Evolutionary conservation across 192 early-diverging fungal genomes (phyloP).

Genomic region (Backusella tarrabulga): DNA sequence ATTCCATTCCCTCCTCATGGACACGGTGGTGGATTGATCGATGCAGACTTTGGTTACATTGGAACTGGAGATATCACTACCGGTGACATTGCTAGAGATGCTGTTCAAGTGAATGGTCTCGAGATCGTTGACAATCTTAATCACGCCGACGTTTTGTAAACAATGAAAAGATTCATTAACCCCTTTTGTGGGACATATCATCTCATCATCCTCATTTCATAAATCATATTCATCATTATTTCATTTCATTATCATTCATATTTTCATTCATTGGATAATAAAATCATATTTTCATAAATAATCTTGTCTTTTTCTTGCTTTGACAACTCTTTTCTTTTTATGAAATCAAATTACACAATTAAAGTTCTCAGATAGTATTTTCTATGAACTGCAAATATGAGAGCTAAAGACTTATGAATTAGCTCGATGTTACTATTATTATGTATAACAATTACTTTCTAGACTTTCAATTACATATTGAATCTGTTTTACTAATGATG

Average conservation of each 20-base stretch:
- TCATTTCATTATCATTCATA: not conserved
- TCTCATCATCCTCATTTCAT: not conserved
- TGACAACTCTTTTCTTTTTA: too few relatives aligned
- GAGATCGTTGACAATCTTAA: not conserved
- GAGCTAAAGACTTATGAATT: too few relatives aligned
- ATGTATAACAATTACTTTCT: too few relatives aligned
- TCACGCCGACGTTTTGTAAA: not conserved
- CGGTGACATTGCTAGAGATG: not conserved
- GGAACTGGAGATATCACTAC: not conserved
- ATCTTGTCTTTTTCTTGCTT: too few relatives aligned
- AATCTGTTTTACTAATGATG: too few relatives aligned
- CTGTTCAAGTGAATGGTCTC: not conserved
- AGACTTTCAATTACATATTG: too few relatives aligned
- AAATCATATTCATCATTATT: not conserved
- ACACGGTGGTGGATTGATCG: not conserved
- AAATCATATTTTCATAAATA: not conserved
- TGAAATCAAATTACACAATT: too few relatives aligned
- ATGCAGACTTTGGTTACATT: not conserved
- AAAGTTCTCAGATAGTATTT: too few relatives aligned
- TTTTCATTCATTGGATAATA: not conserved
- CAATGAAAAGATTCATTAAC: too few relatives aligned
- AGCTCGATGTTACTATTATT: too few relatives aligned
- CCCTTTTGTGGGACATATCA: not conserved
- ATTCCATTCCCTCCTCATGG: not conserved
- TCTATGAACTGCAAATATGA: too few relatives aligned